These are phyloP conservation scores for Tuber borchii DNA, from an alignment of 495 filamentous ascomycete genomes.

Conservation along the genomic window DNA sequence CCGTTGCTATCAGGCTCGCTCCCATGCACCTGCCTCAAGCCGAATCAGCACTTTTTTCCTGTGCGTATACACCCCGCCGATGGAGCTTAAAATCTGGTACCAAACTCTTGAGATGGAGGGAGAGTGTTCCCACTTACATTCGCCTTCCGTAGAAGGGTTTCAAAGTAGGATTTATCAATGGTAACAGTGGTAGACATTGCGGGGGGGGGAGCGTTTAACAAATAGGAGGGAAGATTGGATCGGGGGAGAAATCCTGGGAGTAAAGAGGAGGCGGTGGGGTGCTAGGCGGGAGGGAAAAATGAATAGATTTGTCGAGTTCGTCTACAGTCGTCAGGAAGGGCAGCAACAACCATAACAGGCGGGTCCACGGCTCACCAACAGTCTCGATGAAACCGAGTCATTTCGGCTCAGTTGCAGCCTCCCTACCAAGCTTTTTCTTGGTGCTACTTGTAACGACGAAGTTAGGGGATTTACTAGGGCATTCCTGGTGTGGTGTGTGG, in stretches of 20 bases:
- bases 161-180: constrained; percentile 45
- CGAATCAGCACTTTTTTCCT: constrained; percentile 7
- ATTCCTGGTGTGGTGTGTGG: constrained; percentile 17
- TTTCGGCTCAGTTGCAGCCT: constrained; percentile 7
- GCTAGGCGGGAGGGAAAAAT: constrained; percentile 9
- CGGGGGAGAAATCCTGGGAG: constrained; percentile 5
- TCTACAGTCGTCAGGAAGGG: neutral
- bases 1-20: constrained; percentile 18
- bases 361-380: neutral
- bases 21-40: constrained; percentile 25
- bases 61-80: neutral
- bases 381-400: neutral
- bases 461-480: constrained; percentile 11
- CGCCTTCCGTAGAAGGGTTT: constrained; percentile 44
- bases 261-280: constrained; percentile 12
- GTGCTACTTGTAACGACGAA: constrained; percentile 1
- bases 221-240: constrained; percentile 9
- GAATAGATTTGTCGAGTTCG: constrained; percentile 7
- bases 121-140: constrained; percentile 15
- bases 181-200: constrained; percentile 44
- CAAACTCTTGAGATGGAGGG: constrained; percentile 3
- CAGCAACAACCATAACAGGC: neutral
- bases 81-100: neutral
- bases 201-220: constrained; percentile 11
- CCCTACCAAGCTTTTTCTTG: constrained; percentile 18